Conservation (phyloP, 2,329 filamentous ascomycete genomes). For the Monilinia polystroma region DNA sequence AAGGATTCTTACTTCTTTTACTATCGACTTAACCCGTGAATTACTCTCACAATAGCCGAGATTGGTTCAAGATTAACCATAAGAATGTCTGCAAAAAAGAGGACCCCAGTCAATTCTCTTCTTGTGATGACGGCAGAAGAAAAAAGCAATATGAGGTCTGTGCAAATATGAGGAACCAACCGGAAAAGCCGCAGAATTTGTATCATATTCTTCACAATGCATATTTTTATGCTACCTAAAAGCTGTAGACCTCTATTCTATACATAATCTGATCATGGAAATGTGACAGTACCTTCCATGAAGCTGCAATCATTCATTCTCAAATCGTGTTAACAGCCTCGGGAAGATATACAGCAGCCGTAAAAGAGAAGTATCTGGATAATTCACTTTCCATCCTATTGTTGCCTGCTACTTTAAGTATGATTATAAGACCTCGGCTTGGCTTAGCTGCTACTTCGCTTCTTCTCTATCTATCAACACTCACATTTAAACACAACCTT, state of each 20-base stretch:
- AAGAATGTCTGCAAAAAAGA: not conserved
- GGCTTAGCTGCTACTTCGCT: not conserved
- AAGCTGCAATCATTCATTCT: not conserved
- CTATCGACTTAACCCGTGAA: not conserved
- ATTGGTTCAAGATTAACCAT: not conserved
- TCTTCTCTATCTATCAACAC: not conserved
- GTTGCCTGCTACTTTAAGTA: not conserved
- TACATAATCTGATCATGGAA: not conserved
- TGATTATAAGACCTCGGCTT: not conserved
- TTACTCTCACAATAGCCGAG: not conserved
- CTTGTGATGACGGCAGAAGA: not conserved
- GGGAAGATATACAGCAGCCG: not conserved
- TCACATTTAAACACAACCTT: not conserved
- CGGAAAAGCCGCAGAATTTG: not conserved
- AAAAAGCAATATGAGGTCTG: conserved; percentile 6
- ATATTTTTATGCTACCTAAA: not conserved
- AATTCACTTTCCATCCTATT: conserved; percentile 1
- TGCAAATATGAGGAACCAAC: not conserved
- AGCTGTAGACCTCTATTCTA: not conserved
- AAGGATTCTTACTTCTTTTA: not conserved
- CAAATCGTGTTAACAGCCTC: not conserved
- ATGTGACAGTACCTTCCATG: not conserved
- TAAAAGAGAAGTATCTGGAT: conserved; percentile 2
- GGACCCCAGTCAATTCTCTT: not conserved
- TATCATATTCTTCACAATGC: conserved; percentile 8